Base-by-base conservation (phyloP, 228 moss, liverwort and hornwort genomes). In the Sphagnum magellanicum region DNA sequence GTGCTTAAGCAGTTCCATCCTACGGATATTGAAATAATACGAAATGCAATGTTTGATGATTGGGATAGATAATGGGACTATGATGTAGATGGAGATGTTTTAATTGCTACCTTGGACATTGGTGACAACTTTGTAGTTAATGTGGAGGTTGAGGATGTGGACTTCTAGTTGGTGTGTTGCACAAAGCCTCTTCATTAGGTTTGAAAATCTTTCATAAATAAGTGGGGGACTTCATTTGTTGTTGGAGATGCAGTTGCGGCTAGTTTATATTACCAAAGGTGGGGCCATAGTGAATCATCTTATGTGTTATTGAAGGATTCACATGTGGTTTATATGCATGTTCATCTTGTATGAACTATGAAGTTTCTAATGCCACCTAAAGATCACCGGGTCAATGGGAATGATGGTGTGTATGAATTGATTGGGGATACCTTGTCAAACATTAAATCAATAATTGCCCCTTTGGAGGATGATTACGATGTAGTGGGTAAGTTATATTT, bases 291-390 rank as follows among this genome's bases (percentile, higher is more conserved):
- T 14, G 61, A 14, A 13, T 17, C 12, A 61, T 13, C 12, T 61
- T 61, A 17, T 15, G n/a, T 61, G 6, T 15, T 61, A 14, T 17
- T 61, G 15, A 14, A 61, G 6, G 15, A 13, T 61, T 61, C 16
- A 7, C 61, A 61, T 17, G 16, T 61, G 8, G 61, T 61, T 14
- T 61, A 61, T 61, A 61, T 61, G 61, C 61, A 61, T 61, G 16
- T 15, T 5, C 61, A 61, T 17, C 61, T 13, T 6, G 61, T 61
- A 15, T n/a, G 16, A 7, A 15, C 16, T 8, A n/a, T 61, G 14
- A 61, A 61, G 16, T 61, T 61, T 15, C 16, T 61, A 6, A 61
- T 61, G 61, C 61, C 61, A 5, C 61, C 61, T 15, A 61, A 61
- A 17, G 6, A 14, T 8, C n/a, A 61, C 61, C 8, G 16, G 16